Evolutionary conservation across 2,329 filamentous ascomycete species (phyloP), one percentile per base, ranked within the genome.

Genomic region (Stenocarpella maydis): DNA sequence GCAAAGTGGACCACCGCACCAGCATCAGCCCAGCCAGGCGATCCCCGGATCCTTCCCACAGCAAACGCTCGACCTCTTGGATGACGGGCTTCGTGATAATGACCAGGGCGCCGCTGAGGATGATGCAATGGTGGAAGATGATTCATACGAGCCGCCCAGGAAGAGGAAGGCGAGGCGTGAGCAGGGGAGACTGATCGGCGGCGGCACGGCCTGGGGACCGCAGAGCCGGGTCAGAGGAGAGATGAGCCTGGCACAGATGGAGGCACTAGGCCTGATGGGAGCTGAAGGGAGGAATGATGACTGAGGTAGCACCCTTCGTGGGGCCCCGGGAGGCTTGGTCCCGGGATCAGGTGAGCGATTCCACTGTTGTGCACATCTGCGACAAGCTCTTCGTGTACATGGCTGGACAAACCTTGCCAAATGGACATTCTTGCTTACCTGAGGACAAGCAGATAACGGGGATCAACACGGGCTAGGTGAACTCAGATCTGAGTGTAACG

Each of bases 231-330:
- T 21, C 26, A 61, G 26, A n/a, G 55, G 55, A 6, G 55, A 47
- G 24, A 61, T 61, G 55, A 61, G 41, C 14, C 26, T 47, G 41
- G 58, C 58, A 6, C 58, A 31, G 58, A 61, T 47, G 41, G 41
- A 7, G 19, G 58, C 58, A 14, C 41, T 61, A 6, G 58, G 58
- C 8, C 41, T 47, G 3, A 7, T 19, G 26, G 17, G 24, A 19
- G n/a, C 9, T 3, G 28, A 61, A 1, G 28, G 24, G 0, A 19
- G 28, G 41, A 19, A 34, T 19, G 41, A 28, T 17, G 19, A 0
- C 17, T 31, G 28, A 49, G 12, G 2, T 9, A n/a, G 9, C 9
- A 0, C 14, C 14, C 15, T 9, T 2, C 4, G n/a, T 34, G 31
- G 9, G 10, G 19, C 9, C 19, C 9, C 0, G 0, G 28, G 1